Conservation (phyloP, 192 early-diverging fungal genomes). For the Mortierella alpina region DNA sequence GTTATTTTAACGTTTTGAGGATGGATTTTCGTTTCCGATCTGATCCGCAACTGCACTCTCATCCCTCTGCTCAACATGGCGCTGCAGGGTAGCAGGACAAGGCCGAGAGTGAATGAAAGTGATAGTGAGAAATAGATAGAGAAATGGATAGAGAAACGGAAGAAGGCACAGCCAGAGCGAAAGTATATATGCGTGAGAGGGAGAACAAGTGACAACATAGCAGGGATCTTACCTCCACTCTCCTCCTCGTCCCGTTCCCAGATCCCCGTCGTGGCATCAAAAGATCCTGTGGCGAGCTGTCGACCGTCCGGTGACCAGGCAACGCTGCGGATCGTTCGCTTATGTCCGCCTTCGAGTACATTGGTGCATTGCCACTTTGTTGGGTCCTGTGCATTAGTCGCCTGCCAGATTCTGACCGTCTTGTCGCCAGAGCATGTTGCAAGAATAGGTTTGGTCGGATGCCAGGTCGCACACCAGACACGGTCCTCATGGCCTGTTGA, state of each 20-base stretch:
- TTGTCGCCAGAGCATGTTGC: conserved; percentile 91
- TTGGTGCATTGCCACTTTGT: conserved; percentile 77
- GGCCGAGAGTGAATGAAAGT: too few species aligned
- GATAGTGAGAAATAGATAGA: background rate
- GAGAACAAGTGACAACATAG: background rate
- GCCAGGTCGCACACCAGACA: conserved; percentile 91
- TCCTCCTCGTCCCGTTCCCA: conserved; percentile 83
- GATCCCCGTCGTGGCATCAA: conserved; percentile 92
- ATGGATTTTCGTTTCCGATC: conserved; percentile 13
- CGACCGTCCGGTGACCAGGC: conserved; percentile 81
- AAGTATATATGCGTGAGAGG: background rate
- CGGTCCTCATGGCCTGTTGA: conserved; percentile 80
- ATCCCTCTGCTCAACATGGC: background rate
- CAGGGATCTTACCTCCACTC: conserved; percentile 25
- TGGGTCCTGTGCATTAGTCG: conserved; percentile 51
- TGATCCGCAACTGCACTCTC: conserved; percentile 6
- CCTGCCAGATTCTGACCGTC: conserved; percentile 88
- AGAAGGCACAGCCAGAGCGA: background rate
- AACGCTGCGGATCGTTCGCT: conserved; percentile 90
- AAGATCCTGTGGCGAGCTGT: conserved; percentile 87
- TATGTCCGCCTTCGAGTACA: conserved; percentile 87
- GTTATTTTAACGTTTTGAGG: background rate
- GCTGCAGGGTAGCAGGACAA: too few species aligned
- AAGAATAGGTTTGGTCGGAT: conserved; percentile 76
- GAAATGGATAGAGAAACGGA: background rate